Base-by-base conservation (phyloP, 1,284 basidiomycete genomes). In the Exobasidium cylindrosporum region DNA sequence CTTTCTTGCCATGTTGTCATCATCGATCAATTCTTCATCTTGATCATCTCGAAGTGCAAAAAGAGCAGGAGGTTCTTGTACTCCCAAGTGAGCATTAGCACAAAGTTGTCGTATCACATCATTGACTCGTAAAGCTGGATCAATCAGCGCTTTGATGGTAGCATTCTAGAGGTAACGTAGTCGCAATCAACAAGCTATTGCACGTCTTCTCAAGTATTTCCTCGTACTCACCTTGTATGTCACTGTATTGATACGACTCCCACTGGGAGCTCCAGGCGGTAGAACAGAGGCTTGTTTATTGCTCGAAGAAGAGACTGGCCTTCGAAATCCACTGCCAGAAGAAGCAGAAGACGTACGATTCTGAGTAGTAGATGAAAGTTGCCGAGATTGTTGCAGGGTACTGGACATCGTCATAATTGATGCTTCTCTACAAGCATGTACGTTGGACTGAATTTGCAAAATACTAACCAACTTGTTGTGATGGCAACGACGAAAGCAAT, bases 21-120 rank as follows among this genome's bases (percentile, higher is more conserved):
- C 91, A 28, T 92, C 95, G n/a, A 97, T 88, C 53, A 97, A 82
- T 73, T 90, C 89, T 69, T 92, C 90, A 29, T 84, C 86, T 70
- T 93, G 90, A 26, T 76, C 72, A 75, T 96, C 92, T 69, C 94
- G 84, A 61, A 97, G 81, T 1, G 92, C 91, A 73, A 89, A 93
- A 63, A 91, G 84, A 2, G 87, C 85, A 13, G 90, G 86, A 0
- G 90, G 87, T 58, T 93, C 91, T 65, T 87, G 87, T 54, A 94
- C 87, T 74, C 89, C 88, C 70, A 97, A 83, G 78, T 89, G 81
- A 17, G 70, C 64, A 24, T 80, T 79, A 30, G 74, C 72, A 45
- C 77, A 80, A 13, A 82, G 76, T 60, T 82, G 81, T 10, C 73
- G 65, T 21, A 76, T 71, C 23, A 73, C 69, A 59, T 76, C 74